Conservation (phyloP, 805 yeast genomes). For the Pachysolen tannophilus region DNA sequence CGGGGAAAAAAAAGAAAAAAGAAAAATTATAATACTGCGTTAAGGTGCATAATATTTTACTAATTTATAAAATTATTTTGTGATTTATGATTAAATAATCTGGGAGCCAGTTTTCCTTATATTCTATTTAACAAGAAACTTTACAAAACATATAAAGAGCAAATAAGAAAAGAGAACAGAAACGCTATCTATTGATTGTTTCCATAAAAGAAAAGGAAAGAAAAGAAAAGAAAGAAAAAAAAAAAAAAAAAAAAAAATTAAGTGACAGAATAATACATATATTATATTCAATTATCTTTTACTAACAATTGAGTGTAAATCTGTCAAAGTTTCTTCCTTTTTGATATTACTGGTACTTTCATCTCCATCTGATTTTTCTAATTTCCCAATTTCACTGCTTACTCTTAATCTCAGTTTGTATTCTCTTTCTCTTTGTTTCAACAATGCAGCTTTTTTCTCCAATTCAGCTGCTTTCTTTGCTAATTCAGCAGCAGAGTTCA, state of each 20-base stretch:
- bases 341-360: conserved; percentile 16
- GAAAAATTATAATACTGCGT: background rate
- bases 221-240: too few relatives aligned
- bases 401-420: conserved; percentile 33
- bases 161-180: too few relatives aligned
- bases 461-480: conserved; percentile 68
- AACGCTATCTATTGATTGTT: too few relatives aligned
- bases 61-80: background rate
- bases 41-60: background rate
- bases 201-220: too few relatives aligned
- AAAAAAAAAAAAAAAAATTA: too few relatives aligned
- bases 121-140: too few relatives aligned
- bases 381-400: background rate
- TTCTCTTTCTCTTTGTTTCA: conserved; percentile 57
- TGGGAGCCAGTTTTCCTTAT: too few relatives aligned
- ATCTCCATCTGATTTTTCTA: conserved; percentile 2
- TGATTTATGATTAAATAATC: too few relatives aligned
- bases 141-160: too few relatives aligned
- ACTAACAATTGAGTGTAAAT: conserved; percentile 37
- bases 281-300: conserved; percentile 18
- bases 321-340: conserved; percentile 49
- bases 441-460: conserved; percentile 65
- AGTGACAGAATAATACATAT: too few relatives aligned
- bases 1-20: background rate
- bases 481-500: conserved; percentile 67